These are phyloP conservation scores for Ascocoryne sarcoides DNA, from an alignment of 2,329 filamentous ascomycete genomes.

Conservation along the genomic window DNA sequence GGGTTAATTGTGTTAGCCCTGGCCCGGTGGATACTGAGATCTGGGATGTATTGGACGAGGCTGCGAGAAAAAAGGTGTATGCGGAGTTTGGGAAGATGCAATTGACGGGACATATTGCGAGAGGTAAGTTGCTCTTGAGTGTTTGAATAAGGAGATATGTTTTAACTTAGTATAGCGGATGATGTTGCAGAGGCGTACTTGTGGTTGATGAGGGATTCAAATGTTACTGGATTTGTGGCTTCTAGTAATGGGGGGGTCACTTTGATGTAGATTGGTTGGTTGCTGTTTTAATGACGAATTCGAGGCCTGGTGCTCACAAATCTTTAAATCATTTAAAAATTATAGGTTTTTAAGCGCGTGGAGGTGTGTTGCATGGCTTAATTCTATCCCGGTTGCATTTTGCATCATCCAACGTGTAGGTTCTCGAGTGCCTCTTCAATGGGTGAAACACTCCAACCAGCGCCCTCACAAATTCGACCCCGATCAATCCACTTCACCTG, in stretches of 20 bases:
- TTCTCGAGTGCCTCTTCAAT: not conserved
- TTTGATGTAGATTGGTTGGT: conserved; percentile 7
- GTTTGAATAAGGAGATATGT: not conserved
- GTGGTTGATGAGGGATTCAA: conserved; percentile 35
- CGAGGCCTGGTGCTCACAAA: no score
- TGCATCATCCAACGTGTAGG: not conserved
- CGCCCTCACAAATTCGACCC: conserved; percentile 41
- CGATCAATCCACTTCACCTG: conserved; percentile 41
- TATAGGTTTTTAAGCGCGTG: no score
- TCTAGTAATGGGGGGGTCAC: conserved; percentile 11
- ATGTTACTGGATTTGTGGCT: conserved; percentile 29
- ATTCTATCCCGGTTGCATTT: not conserved
- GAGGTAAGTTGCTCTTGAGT: conserved; percentile 7
- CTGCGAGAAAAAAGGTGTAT: conserved; percentile 29
- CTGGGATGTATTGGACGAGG: conserved; percentile 26
- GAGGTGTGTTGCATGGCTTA: no score
- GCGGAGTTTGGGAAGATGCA: conserved; percentile 17
- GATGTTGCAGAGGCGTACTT: conserved; percentile 37
- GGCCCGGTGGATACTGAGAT: conserved; percentile 45
- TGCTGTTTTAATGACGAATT: no score
- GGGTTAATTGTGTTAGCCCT: conserved; percentile 54
- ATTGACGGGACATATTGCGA: conserved; percentile 14
- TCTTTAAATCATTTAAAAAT: not conserved
- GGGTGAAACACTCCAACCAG: conserved; percentile 25
- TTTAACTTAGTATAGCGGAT: conserved; percentile 21